These are phyloP conservation scores for Plasmodium yoelii DNA, from an alignment of 169 alveolate genomes.

Conservation along the genomic window DNA sequence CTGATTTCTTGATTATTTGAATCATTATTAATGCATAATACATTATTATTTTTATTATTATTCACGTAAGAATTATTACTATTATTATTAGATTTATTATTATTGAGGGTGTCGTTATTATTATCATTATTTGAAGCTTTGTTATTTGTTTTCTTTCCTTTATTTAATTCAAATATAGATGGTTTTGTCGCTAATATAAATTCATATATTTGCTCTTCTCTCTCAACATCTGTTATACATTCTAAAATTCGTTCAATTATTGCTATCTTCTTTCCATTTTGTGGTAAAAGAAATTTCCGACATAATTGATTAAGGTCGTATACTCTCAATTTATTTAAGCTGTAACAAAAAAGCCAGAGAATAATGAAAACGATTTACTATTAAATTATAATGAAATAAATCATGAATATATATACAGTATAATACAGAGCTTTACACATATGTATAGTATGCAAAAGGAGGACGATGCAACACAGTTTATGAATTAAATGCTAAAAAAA, in stretches of 20 bases:
- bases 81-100: constrained; percentile 6
- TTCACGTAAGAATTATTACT: neutral
- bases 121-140: neutral
- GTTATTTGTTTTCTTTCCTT: constrained; percentile 27
- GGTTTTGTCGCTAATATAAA: constrained; percentile 59
- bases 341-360: constrained; percentile 3
- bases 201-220: constrained; percentile 71
- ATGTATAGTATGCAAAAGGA: neutral
- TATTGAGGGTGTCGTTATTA: neutral
- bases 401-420: neutral
- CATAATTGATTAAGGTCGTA: constrained; percentile 72
- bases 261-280: constrained; percentile 69
- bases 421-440: neutral
- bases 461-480: neutral
- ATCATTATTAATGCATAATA: constrained; percentile 21
- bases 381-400: neutral
- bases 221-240: constrained; percentile 62
- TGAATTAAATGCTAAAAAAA: neutral
- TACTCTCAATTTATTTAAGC: constrained; percentile 74
- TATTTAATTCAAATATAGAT: constrained; percentile 44
- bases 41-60: constrained; percentile 8
- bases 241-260: constrained; percentile 72
- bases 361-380: neutral
- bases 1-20: constrained; percentile 1
- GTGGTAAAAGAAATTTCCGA: constrained; percentile 59